phyloP scores from a whole-genome alignment of 805 yeast species.

The Kuraishia floccosa region DNA sequence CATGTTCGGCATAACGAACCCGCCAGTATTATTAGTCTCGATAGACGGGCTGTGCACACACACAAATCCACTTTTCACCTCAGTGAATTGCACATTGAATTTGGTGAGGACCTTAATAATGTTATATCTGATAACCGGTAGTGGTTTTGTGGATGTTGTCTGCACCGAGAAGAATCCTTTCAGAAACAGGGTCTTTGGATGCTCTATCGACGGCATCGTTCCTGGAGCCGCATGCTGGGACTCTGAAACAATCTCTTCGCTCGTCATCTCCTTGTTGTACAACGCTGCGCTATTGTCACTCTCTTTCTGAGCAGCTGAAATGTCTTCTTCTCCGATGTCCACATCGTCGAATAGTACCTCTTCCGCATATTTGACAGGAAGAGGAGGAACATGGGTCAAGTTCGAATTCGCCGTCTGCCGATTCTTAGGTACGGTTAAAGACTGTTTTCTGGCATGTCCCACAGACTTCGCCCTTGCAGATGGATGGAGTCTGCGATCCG shows the following conservation, averaged over 20 bases:
- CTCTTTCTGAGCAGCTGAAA: slow-evolving; percentile 6
- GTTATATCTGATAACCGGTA: slow-evolving; percentile 79
- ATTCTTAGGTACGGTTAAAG: slow-evolving; percentile 23
- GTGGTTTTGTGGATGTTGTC: slow-evolving; percentile 86
- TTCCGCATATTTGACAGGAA: slow-evolving; percentile 22
- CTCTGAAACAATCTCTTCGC: slow-evolving; percentile 31
- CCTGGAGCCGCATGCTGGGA: slow-evolving; percentile 53
- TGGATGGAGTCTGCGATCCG: slow-evolving; percentile 42
- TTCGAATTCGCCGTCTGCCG: slow-evolving; percentile 8
- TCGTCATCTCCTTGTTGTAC: slow-evolving; percentile 19
- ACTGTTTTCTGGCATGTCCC: slow-evolving; percentile 66
- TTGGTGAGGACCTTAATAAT: slow-evolving; percentile 66
- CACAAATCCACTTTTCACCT: slow-evolving; percentile 88
- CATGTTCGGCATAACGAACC: background rate
- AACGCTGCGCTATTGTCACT: background rate
- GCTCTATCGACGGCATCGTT: slow-evolving; percentile 89
- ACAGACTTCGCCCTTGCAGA: slow-evolving; percentile 83
- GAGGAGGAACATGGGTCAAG: slow-evolving; percentile 31
- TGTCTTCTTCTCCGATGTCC: slow-evolving; percentile 22
- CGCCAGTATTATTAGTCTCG: slow-evolving; percentile 4
- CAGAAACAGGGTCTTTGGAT: slow-evolving; percentile 80
- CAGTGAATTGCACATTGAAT: slow-evolving; percentile 72
- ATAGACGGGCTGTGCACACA: slow-evolving; percentile 60
- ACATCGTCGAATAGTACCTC: slow-evolving; percentile 54
- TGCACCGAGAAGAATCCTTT: slow-evolving; percentile 93